A percentile compares a stretch with the other conserved stretches of the same genome.
Conservation (phyloP, 2,329 filamentous ascomycete species). For the Cladosporium sp. region DNA sequence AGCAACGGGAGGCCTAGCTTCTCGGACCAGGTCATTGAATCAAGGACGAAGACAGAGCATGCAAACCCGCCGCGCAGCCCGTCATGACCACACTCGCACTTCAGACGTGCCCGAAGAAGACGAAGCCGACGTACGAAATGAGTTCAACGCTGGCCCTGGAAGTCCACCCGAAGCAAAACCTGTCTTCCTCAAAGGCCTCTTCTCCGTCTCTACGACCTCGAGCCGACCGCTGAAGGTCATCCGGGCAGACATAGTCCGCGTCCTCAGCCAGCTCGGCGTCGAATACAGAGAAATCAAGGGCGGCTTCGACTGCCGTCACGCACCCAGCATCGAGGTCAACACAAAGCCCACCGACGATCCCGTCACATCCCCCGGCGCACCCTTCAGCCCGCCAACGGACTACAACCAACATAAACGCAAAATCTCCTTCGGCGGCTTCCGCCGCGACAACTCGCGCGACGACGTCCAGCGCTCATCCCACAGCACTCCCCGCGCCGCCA, state of each 20-base stretch:
- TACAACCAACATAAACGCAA: slow-evolving; percentile 58
- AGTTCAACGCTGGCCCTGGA: slow-evolving; percentile 52
- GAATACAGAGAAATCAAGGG: slow-evolving; percentile 88
- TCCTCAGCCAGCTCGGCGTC: slow-evolving; percentile 81
- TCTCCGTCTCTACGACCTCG: slow-evolving; percentile 94
- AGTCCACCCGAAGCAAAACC: slow-evolving; percentile 81
- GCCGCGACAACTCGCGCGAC: slow-evolving; percentile 55
- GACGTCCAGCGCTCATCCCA: slow-evolving; percentile 47
- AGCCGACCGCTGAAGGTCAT: slow-evolving; percentile 84
- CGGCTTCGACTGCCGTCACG: slow-evolving; percentile 82
- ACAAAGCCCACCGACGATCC: slow-evolving; percentile 31
- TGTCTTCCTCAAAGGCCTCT: slow-evolving; percentile 90
- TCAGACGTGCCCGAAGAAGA: slow-evolving; percentile 87
- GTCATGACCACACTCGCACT: slow-evolving; percentile 49
- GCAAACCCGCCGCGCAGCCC: slow-evolving; percentile 66
- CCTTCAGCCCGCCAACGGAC: slow-evolving; percentile 44
- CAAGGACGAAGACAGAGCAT: slow-evolving; percentile 89
- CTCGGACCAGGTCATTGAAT: slow-evolving; percentile 78
- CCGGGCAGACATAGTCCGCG: slow-evolving; percentile 80
- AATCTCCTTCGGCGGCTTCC: slow-evolving; percentile 76
- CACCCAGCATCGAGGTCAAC: slow-evolving; percentile 81
- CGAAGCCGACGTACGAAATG: slow-evolving; percentile 50
- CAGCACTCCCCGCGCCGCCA: slow-evolving; percentile 42
- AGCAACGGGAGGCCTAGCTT: slow-evolving; percentile 46
- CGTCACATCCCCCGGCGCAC: slow-evolving; percentile 50